Evolutionary conservation across 768 basidiomycete genomes (phyloP), one percentile per base, ranked within the genome.

Genomic region (Fomitopsis pulvina): DNA sequence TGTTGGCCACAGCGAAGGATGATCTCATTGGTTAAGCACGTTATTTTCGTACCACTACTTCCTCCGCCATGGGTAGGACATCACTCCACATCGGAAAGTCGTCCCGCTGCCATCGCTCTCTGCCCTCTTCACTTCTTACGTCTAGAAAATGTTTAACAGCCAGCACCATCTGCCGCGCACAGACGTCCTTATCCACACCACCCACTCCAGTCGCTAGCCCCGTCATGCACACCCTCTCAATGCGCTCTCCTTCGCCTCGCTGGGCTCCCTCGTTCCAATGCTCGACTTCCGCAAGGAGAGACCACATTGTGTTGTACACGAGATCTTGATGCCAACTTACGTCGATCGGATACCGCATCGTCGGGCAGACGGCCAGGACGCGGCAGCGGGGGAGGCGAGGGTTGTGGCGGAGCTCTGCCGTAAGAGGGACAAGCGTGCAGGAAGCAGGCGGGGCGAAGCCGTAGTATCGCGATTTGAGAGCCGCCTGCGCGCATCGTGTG

Each of bases 301-400:
- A 53, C 68, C 65, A 69, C 60, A 65, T 63, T 16, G 53, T 59
- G 40, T 68, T 64, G 55, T 67, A 68, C 20, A 67, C 65, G 26
- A 69, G 56, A 47, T 66, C 67, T 26, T 56, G 52, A 29, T 68
- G 60, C 68, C 67, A 69, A 24, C 45, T 41, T 4, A 63, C 45
- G 16, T 57, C 52, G 18, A 52, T 52, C 21, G 66, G 66, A 28
- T 52, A 48, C 45, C 65, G 64, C 68, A 69, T 69, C 22, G 66
- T 66, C 4, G 64, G 68, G 22, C 60, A 54, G 28, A 69, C 55
- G 4, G 65, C 66, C n/a, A 68, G 63, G 52, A 4, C 58, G 26
- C 37, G 10, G 41, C 41, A 43, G 41, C 49, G 49, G 22, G 49
- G 49, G 29, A 50, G 44, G 30, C 41, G 41, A 2, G 49, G 29